phyloP scores from a whole-genome alignment of 23 red algal genomes.

The Cyanidiococcus yangmingshanensis region DNA sequence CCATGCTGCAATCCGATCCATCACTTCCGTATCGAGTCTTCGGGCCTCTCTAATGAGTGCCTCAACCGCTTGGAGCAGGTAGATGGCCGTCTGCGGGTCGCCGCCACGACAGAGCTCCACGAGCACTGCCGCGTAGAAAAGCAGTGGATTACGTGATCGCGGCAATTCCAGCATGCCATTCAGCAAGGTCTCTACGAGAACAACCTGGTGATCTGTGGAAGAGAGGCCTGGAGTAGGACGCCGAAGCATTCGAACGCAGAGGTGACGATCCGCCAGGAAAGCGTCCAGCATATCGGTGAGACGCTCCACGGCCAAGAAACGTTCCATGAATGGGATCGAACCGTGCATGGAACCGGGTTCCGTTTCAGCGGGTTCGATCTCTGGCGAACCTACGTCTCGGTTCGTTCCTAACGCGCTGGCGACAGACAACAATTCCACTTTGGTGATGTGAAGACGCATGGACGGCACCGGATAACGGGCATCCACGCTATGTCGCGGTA shows the following conservation, averaged over 20 bases:
- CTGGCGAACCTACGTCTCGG: not conserved
- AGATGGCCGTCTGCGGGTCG: conserved; percentile 53
- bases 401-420: not conserved
- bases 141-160: conserved; percentile 25
- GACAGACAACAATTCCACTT: not conserved
- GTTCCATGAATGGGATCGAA: not conserved
- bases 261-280: conserved; percentile 32
- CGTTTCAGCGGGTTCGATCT: not conserved
- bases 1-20: conserved; percentile 82
- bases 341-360: not conserved
- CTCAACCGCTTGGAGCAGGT: conserved; percentile 73
- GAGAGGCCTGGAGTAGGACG: not conserved
- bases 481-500: conserved; percentile 13
- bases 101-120: conserved; percentile 80
- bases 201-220: conserved; percentile 24
- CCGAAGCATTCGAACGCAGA: conserved; percentile 39
- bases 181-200: conserved; percentile 60
- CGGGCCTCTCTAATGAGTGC: conserved; percentile 49
- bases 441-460: not conserved
- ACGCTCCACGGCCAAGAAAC: not conserved
- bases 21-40: conserved; percentile 52
- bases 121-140: conserved; percentile 80
- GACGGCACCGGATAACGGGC: not conserved
- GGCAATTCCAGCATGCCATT: conserved; percentile 58
- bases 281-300: conserved; percentile 19